Percentiles rank a stretch among this genome's conserved stretches.
Conservation (phyloP, 2,329 filamentous ascomycete genomes). For the Fusarium phyllophilum region DNA sequence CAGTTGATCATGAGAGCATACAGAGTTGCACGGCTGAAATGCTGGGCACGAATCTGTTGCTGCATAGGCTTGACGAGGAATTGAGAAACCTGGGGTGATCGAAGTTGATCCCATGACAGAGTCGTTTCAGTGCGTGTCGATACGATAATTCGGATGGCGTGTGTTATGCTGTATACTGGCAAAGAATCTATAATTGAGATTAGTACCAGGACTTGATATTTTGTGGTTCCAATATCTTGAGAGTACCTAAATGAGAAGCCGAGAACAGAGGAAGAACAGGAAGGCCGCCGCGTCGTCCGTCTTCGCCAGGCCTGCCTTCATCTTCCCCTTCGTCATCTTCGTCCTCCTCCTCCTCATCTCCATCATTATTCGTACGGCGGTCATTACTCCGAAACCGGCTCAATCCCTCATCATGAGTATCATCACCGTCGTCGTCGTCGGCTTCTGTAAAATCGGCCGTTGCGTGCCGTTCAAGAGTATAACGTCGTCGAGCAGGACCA, state of each 20-base stretch:
- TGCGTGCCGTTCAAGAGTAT: slow-evolving; percentile 57
- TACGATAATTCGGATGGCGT: slow-evolving; percentile 87
- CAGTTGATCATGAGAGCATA: slow-evolving; percentile 95
- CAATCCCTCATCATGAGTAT: slow-evolving; percentile 53
- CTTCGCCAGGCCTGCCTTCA: slow-evolving; percentile 50
- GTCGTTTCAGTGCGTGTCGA: slow-evolving; percentile 89
- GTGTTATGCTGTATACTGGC: slow-evolving; percentile 90
- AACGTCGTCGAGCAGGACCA: slow-evolving; percentile 43
- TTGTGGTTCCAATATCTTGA: neutral
- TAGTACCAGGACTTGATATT: neutral
- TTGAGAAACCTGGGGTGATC: slow-evolving; percentile 95
- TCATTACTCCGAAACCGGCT: slow-evolving; percentile 37
- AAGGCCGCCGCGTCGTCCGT: slow-evolving; percentile 42
- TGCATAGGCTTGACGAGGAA: slow-evolving; percentile 97
- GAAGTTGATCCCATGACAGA: slow-evolving; percentile 91
- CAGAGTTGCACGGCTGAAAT: slow-evolving; percentile 86
- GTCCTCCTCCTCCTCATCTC: slow-evolving; percentile 63
- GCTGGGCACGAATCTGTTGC: slow-evolving; percentile 82
- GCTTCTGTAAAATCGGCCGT: slow-evolving; percentile 73
- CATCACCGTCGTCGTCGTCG: slow-evolving; percentile 62
- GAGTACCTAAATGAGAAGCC: slow-evolving; percentile 76
- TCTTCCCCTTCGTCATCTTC: slow-evolving; percentile 58
- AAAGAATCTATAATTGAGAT: slow-evolving; percentile 72
- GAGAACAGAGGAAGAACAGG: slow-evolving; percentile 81
- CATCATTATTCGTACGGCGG: slow-evolving; percentile 46